These are phyloP conservation scores for Prosopis cineraria DNA, from an alignment of 306 rosid genomes.

Conservation along the genomic window DNA sequence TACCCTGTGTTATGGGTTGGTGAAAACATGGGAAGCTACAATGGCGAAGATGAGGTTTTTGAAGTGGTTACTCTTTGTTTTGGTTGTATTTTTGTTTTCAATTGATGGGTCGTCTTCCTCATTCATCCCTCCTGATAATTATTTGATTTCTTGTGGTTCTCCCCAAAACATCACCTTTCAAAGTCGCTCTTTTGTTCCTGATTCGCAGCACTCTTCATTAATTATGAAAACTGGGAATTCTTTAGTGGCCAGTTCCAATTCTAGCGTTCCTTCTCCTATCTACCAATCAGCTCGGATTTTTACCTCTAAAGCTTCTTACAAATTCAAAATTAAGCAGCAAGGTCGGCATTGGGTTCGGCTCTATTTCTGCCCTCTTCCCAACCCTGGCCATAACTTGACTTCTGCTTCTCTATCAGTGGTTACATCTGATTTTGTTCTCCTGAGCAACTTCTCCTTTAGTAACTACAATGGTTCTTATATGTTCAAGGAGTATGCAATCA, in stretches of 20 bases:
- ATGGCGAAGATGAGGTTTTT: constrained; percentile 54
- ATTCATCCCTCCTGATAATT: constrained; percentile 69
- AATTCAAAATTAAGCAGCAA: constrained; percentile 51
- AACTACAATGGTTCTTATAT: constrained; percentile 66
- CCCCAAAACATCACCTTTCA: constrained; percentile 60
- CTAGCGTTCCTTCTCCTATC: constrained; percentile 63
- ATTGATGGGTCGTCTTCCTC: constrained; percentile 51
- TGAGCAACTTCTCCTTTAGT: constrained; percentile 72
- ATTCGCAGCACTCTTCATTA: constrained; percentile 58
- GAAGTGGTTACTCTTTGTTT: constrained; percentile 46
- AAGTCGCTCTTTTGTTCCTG: constrained; percentile 75
- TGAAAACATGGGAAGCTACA: constrained; percentile 5
- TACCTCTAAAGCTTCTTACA: constrained; percentile 59
- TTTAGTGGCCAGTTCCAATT: constrained; percentile 56
- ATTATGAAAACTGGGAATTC: constrained; percentile 60
- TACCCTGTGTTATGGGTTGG: constrained; percentile 15
- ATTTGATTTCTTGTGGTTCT: constrained; percentile 84
- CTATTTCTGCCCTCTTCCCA: constrained; percentile 67
- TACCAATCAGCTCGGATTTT: constrained; percentile 79
- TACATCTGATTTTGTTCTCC: constrained; percentile 77
- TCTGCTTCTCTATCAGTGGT: constrained; percentile 74
- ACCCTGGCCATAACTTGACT: constrained; percentile 50
- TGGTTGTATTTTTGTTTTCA: constrained; percentile 41
- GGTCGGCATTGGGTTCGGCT: constrained; percentile 93
- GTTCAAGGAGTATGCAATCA: constrained; percentile 85